Percentiles rank a stretch among this genome's conserved stretches.
These are phyloP conservation scores for Gossypium rotundifolium DNA, from an alignment of 345 rosid species.

Conservation along the genomic window DNA sequence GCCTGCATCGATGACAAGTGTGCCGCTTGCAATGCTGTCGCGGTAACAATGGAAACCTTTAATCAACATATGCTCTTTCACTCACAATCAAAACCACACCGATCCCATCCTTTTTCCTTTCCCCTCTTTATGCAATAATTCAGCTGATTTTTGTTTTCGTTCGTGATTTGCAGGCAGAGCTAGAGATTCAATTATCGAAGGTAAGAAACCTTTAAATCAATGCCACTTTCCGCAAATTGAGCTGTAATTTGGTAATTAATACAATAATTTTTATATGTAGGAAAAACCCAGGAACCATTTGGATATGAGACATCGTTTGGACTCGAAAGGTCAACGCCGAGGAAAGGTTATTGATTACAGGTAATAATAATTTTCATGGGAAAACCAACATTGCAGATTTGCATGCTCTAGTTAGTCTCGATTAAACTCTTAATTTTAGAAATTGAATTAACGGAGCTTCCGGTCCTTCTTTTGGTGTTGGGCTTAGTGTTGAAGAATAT, in stretches of 20 bases:
- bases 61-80: not conserved
- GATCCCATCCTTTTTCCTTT: not conserved
- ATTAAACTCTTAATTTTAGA: not conserved
- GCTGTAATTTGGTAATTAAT: not conserved
- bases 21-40: constrained; percentile 80
- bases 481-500: not conserved
- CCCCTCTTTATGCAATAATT: not conserved
- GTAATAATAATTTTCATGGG: constrained; percentile 24
- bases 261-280: constrained; percentile 21
- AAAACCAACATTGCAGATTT: not conserved
- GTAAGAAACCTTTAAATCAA: constrained; percentile 25
- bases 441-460: not conserved
- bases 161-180: constrained; percentile 60
- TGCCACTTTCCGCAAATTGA: not conserved
- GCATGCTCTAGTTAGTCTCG: not conserved
- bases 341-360: constrained; percentile 94
- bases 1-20: constrained; percentile 64
- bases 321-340: constrained; percentile 82
- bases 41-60: constrained; percentile 40
- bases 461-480: not conserved
- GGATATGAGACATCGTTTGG: constrained; percentile 88
- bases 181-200: constrained; percentile 69
- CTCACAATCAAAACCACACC: not conserved
- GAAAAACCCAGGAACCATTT: constrained; percentile 92
- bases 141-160: constrained; percentile 3